Percentiles rank a stretch among this genome's conserved stretches.
These are phyloP conservation scores for Colletotrichum somersetense DNA, from an alignment of 2,329 filamentous ascomycete species.

Conservation along the genomic window DNA sequence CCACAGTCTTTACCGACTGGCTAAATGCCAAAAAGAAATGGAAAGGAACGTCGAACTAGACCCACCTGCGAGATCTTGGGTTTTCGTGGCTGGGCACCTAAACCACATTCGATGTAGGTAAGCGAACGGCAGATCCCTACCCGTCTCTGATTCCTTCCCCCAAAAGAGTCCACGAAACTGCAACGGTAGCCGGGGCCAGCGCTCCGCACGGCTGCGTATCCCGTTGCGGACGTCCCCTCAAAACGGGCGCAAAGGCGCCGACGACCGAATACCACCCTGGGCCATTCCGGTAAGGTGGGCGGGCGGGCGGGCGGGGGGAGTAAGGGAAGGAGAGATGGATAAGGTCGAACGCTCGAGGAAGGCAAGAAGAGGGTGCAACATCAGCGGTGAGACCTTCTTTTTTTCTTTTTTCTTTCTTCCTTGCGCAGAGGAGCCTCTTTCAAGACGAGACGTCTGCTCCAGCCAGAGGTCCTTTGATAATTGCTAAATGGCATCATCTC, in stretches of 20 bases:
- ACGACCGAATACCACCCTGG: slow-evolving; percentile 38
- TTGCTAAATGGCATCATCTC: slow-evolving; percentile 32
- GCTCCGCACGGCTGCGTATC: background rate
- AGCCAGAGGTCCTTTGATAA: slow-evolving; percentile 12
- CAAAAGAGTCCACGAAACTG: slow-evolving; percentile 13
- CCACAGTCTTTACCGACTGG: background rate
- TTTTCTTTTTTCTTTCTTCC: background rate
- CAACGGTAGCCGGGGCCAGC: slow-evolving; percentile 28
- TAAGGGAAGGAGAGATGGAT: background rate
- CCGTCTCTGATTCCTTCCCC: too few species aligned
- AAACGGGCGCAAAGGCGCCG: slow-evolving; percentile 30
- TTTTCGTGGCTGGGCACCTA: background rate
- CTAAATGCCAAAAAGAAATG: background rate
- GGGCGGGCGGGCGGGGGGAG: too few species aligned
- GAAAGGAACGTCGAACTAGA: background rate
- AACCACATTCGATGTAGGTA: slow-evolving; percentile 18
- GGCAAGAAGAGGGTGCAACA: background rate
- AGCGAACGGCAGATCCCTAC: slow-evolving; percentile 20
- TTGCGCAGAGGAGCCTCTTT: background rate
- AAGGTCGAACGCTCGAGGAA: background rate
- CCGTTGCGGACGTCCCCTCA: slow-evolving; percentile 3
- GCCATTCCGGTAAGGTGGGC: slow-evolving; percentile 12
- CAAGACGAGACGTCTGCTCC: background rate
- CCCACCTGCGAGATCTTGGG: slow-evolving; percentile 4
- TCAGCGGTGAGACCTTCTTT: background rate